Evolutionary conservation across 306 rosid species (phyloP).

Genomic region (Acacia crassicarpa): DNA sequence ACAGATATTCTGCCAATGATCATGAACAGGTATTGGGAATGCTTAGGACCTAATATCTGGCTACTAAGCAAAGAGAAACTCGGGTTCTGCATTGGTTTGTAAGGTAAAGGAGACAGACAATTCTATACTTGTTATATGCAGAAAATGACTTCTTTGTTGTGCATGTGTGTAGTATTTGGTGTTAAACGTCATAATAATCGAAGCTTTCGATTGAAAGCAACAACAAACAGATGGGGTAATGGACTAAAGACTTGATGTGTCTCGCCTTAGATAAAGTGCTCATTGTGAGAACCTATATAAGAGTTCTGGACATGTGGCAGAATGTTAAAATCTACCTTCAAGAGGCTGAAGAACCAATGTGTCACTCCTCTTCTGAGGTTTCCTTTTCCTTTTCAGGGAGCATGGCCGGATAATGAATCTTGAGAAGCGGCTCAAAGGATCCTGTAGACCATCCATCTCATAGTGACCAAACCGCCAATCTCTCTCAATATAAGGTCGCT

Average conservation of each 20-base stretch:
- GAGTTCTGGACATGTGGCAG: background rate
- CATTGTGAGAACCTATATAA: background rate
- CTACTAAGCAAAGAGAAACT: background rate
- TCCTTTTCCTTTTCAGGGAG: slow-evolving; percentile 42
- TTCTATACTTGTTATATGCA: background rate
- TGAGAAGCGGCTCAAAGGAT: slow-evolving; percentile 65
- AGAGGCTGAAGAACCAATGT: slow-evolving; percentile 63
- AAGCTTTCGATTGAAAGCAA: background rate
- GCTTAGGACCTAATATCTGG: background rate
- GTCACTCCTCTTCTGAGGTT: slow-evolving; percentile 42
- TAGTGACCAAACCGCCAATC: slow-evolving; percentile 98
- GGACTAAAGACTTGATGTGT: background rate
- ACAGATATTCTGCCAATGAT: background rate
- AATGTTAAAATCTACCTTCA: slow-evolving; percentile 37
- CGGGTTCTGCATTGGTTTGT: background rate
- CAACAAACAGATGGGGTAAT: background rate
- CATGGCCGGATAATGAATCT: slow-evolving; percentile 57
- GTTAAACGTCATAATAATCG: background rate
- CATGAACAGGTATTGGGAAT: background rate
- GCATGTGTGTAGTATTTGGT: background rate
- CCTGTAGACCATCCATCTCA: slow-evolving; percentile 92
- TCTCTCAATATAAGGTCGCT: slow-evolving; percentile 64
- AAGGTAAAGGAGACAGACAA: background rate
- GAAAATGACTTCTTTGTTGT: background rate
- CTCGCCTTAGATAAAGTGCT: slow-evolving; percentile 2